Conservation (phyloP, 176 grass and related monocot genomes). For the Hordeum marinum region DNA sequence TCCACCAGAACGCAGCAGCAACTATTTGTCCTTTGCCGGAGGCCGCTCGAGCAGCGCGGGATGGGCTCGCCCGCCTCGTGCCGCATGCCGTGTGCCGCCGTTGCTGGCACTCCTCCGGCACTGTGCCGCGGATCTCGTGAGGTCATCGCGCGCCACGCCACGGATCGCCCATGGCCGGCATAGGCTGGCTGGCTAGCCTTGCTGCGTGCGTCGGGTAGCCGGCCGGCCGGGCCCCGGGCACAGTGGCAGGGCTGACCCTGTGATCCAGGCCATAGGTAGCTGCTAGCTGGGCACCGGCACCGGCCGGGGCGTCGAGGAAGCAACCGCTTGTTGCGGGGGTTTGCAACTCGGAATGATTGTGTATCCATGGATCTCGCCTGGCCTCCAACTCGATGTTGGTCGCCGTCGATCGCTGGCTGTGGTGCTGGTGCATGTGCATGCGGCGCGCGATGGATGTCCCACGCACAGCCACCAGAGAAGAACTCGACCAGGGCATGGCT, state of each 20-base stretch:
- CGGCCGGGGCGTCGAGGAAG: not conserved
- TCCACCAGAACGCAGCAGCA: not conserved
- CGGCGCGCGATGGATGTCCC: not conserved
- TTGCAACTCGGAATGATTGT: not conserved
- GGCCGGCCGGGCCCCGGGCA: not conserved
- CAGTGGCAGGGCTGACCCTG: not conserved
- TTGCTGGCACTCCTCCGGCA: not conserved
- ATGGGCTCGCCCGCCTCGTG: not conserved
- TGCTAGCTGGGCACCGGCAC: not conserved
- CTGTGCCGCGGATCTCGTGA: conserved; percentile 39
- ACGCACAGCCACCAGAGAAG: not conserved
- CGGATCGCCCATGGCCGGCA: not conserved
- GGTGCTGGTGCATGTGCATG: not conserved
- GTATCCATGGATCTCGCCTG: not conserved
- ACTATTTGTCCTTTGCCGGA: not conserved
- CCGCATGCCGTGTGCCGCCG: not conserved
- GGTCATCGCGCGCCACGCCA: not conserved
- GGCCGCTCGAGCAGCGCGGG: not conserved
- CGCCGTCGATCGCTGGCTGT: not conserved
- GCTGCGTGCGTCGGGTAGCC: not conserved
- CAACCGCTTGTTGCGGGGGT: not conserved
- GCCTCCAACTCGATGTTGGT: not conserved
- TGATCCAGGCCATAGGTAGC: not conserved
- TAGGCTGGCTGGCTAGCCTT: not conserved
- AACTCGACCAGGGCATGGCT: not conserved